These are phyloP conservation scores for Colletotrichum graminicola DNA, from an alignment of 2,329 filamentous ascomycete species.

Conservation along the genomic window DNA sequence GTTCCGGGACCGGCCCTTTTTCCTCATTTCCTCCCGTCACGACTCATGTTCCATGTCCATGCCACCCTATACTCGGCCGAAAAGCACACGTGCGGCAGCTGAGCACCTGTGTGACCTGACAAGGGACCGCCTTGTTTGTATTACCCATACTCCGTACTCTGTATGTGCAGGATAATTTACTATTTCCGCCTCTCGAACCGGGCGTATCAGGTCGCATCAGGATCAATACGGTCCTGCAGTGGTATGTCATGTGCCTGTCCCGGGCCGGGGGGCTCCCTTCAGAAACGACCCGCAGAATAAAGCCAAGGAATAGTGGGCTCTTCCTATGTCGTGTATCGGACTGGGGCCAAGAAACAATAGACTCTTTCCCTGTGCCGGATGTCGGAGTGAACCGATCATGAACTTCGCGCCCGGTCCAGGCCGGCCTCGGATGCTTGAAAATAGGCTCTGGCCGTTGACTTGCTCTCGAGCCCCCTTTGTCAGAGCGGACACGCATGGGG, in stretches of 20 bases:
- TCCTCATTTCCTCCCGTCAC: neutral
- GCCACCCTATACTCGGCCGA: too few relatives aligned
- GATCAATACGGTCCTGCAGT: slow-evolving; percentile 1
- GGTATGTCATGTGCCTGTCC: neutral
- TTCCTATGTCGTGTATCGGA: too few relatives aligned
- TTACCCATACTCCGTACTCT: too few relatives aligned
- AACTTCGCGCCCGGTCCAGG: neutral
- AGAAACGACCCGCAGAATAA: slow-evolving; percentile 27
- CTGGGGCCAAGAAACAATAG: slow-evolving; percentile 7
- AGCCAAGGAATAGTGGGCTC: slow-evolving; percentile 10
- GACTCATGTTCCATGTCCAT: slow-evolving; percentile 14
- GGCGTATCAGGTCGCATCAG: neutral
- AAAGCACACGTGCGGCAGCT: neutral
- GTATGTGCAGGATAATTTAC: too few relatives aligned
- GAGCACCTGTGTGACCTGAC: too few relatives aligned
- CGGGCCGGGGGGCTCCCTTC: too few relatives aligned
- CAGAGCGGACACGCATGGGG: neutral
- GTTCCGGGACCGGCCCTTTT: neutral
- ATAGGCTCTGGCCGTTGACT: slow-evolving; percentile 16
- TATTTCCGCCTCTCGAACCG: neutral
- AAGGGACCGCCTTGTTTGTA: too few relatives aligned
- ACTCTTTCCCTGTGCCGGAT: neutral
- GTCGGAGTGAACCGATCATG: slow-evolving; percentile 8
- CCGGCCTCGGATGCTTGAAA: neutral
- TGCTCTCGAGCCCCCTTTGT: neutral